These are phyloP conservation scores for Russula dissimulans DNA, from an alignment of 768 basidiomycete genomes.

Conservation along the genomic window DNA sequence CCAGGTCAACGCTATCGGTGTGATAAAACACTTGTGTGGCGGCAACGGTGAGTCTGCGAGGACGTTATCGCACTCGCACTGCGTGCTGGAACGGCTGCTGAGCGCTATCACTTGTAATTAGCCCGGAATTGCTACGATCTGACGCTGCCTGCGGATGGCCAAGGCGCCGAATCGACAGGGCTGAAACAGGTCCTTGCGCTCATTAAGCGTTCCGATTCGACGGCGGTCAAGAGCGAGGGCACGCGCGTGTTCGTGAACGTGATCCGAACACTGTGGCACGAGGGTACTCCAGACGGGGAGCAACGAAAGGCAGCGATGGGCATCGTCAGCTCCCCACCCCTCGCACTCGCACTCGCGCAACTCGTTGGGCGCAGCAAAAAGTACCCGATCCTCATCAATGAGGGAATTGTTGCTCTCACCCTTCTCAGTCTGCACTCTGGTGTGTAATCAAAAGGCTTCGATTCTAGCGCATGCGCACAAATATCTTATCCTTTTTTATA, in stretches of 20 bases:
- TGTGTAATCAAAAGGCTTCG: constrained; percentile 27
- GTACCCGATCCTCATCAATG: constrained; percentile 81
- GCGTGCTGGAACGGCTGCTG: neutral
- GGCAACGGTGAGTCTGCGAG: constrained; percentile 48
- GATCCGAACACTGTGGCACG: constrained; percentile 68
- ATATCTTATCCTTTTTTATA: neutral
- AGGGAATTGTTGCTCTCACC: constrained; percentile 77
- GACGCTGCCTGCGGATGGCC: constrained; percentile 35
- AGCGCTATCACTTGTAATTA: constrained; percentile 16
- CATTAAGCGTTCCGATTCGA: constrained; percentile 66
- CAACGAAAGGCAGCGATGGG: constrained; percentile 47
- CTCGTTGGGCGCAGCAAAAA: constrained; percentile 69
- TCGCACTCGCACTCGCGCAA: constrained; percentile 52
- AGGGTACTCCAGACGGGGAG: constrained; percentile 38
- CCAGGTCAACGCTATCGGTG: constrained; percentile 80
- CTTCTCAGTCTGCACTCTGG: constrained; percentile 63
- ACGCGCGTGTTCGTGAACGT: constrained; percentile 83
- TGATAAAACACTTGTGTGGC: constrained; percentile 82
- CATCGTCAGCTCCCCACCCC: constrained; percentile 42
- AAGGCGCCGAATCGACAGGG: constrained; percentile 34
- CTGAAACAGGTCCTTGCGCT: constrained; percentile 67
- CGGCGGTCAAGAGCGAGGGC: constrained; percentile 82
- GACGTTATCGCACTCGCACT: neutral
- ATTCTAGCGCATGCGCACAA: neutral
- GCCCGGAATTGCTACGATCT: constrained; percentile 43